A percentile compares a stretch with the other conserved stretches of the same genome.
phyloP scores from a whole-genome alignment of 768 basidiomycete species.

The Pleurotus cornucopiae region DNA sequence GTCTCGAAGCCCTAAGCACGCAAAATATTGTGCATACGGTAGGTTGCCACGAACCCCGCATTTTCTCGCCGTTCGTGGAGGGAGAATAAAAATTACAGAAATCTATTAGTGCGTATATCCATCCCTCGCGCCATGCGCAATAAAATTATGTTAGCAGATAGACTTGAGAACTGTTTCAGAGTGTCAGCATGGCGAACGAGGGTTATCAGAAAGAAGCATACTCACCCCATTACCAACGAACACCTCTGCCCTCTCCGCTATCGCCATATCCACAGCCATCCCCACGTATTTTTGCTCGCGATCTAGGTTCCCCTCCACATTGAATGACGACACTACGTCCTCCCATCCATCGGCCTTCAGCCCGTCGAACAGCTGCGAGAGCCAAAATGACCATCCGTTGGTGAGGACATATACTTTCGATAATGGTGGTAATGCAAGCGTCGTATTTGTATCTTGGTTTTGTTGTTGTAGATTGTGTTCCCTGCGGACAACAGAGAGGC shows the following conservation, averaged over 20 bases:
- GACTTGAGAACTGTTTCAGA: constrained; percentile 38
- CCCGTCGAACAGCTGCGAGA: constrained; percentile 31
- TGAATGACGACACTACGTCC: constrained; percentile 35
- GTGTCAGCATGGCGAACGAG: constrained; percentile 8
- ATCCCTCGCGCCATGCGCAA: constrained; percentile 39
- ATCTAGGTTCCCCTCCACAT: constrained; percentile 35
- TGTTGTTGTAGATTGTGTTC: constrained; percentile 19
- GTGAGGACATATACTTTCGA: constrained; percentile 42
- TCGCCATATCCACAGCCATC: constrained; percentile 58
- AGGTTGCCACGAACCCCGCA: no score
- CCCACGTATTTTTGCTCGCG: constrained; percentile 41
- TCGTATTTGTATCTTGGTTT: not conserved
- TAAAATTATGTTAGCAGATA: constrained; percentile 48
- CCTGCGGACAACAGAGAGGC: constrained; percentile 28
- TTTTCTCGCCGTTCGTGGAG: no score
- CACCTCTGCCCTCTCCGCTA: constrained; percentile 53
- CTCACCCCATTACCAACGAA: constrained; percentile 61
- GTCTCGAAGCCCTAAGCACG: no score
- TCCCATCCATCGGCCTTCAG: constrained; percentile 47
- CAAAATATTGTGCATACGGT: no score
- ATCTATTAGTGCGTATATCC: constrained; percentile 31
- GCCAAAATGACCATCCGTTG: constrained; percentile 43
- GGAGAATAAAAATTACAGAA: constrained; percentile 21
- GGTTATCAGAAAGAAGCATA: constrained; percentile 10
- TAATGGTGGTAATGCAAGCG: constrained; percentile 11